Conservation (phyloP, 805 yeast genomes). For the Teunomyces stri region DNA sequence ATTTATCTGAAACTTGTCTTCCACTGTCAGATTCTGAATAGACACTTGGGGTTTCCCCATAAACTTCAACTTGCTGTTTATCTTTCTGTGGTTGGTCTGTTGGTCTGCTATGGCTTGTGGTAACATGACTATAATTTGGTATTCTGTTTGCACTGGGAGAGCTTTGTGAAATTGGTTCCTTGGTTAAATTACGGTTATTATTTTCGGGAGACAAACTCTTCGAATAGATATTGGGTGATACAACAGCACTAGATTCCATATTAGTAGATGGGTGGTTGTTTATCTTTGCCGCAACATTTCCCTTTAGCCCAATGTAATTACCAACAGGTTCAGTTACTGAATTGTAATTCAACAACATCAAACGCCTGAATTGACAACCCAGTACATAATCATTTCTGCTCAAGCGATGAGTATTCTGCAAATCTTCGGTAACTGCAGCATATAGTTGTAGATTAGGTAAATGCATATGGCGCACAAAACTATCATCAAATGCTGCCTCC, state of each 20-base stretch:
- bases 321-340: not conserved
- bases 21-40: not conserved
- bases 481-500: conserved; percentile 14
- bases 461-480: conserved; percentile 9
- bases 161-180: too few species aligned
- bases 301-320: not conserved
- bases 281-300: not conserved
- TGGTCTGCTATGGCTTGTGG: too few species aligned
- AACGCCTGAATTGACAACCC: conserved; percentile 1
- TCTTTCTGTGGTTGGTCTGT: too few species aligned
- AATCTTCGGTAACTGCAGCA: not conserved
- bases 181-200: too few species aligned
- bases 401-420: not conserved
- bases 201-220: too few species aligned
- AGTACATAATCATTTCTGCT: conserved; percentile 1
- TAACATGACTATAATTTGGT: too few species aligned
- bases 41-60: not conserved
- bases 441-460: not conserved
- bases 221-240: too few species aligned
- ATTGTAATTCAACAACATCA: not conserved
- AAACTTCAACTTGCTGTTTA: not conserved
- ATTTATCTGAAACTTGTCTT: not conserved
- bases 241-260: too few species aligned
- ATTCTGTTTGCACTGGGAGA: too few species aligned
- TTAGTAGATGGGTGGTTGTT: too few species aligned